Base-by-base conservation (phyloP, 2,329 filamentous ascomycete species). In the Aspergillus fijiensis region DNA sequence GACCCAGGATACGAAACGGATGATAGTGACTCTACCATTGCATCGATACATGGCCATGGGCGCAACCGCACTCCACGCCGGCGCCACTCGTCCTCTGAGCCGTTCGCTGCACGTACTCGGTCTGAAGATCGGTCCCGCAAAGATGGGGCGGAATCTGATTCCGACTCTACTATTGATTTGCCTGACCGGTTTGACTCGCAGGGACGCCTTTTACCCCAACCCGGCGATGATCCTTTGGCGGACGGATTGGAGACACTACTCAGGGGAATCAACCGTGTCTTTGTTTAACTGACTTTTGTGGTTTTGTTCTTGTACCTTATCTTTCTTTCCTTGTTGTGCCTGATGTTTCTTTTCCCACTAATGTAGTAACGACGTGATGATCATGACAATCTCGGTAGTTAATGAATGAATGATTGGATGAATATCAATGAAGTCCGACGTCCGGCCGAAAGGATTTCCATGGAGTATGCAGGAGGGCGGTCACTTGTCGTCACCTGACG, bases 111-210 rank as follows among this genome's bases (percentile, higher is more conserved):
- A 58, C 51, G 48, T 53, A 55, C 52, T 16, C 39, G n/a, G 12
- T 55, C 52, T 23, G 25, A 21, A 6, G 11, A 42, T 48, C 52
- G 21, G 52, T 42, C 19, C 25, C 48, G 42, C 48, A 47, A 59
- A 51, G 62, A 65, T 35, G 27, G 45, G 2, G 52, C 61, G 5
- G 68, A 68, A 55, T 63, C 69, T 5, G 74, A 77, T 45, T 80
- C 78, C 2, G 79, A 80, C 55, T 73, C 75, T 16, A 81, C 78
- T 1, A 68, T 80, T 31, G 78, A 80, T 12, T 63, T 81, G 2
- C 78, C 78, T 5, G 70, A 76, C 31, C 73, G 79, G 6, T 80
- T 81, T 60, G 79, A 81, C 60, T 68, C 72, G 12, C 66, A 77
- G 11, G 79, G 79, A 7, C 70, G 71, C 45, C 74, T 69, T 45